These are phyloP conservation scores for Bipolaris oryzae DNA, from an alignment of 2,329 filamentous ascomycete genomes.

Conservation along the genomic window DNA sequence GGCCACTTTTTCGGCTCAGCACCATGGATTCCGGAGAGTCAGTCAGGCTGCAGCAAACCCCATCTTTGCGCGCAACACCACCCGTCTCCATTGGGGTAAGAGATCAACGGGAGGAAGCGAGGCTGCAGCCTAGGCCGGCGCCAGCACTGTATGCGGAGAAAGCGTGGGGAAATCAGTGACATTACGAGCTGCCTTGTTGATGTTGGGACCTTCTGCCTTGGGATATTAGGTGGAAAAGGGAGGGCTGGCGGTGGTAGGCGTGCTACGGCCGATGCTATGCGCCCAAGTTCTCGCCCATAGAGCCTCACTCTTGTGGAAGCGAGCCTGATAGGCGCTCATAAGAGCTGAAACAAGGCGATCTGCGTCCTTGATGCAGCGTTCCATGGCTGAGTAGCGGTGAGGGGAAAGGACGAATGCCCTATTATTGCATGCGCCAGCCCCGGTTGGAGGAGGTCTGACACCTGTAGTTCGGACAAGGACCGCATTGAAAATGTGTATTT, in stretches of 20 bases:
- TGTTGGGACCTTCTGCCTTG: constrained; percentile 11
- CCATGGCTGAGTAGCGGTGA: constrained; percentile 13
- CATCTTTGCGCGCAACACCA: neutral
- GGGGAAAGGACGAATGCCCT: neutral
- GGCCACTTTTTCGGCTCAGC: constrained; percentile 3
- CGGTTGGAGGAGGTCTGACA: neutral
- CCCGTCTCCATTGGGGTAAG: constrained; percentile 6
- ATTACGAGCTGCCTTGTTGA: constrained; percentile 1
- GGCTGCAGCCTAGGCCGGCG: neutral
- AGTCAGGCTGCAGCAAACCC: neutral
- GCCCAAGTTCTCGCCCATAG: neutral
- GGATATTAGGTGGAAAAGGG: neutral
- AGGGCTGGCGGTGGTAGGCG: constrained; percentile 7
- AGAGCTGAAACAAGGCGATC: neutral
- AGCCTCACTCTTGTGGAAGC: neutral
- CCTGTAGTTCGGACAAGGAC: neutral
- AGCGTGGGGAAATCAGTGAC: constrained; percentile 13
- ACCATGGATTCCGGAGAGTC: neutral
- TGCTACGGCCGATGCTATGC: constrained; percentile 14
- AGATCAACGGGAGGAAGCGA: constrained; percentile 7
- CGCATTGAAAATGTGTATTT: constrained; percentile 1
- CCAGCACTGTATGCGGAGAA: constrained; percentile 11
- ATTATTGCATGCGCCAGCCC: constrained; percentile 5
- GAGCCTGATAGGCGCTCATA: neutral
- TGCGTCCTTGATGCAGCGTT: neutral